phyloP scores from a whole-genome alignment of 805 yeast genomes.

The Starmerella gropengiesseri region DNA sequence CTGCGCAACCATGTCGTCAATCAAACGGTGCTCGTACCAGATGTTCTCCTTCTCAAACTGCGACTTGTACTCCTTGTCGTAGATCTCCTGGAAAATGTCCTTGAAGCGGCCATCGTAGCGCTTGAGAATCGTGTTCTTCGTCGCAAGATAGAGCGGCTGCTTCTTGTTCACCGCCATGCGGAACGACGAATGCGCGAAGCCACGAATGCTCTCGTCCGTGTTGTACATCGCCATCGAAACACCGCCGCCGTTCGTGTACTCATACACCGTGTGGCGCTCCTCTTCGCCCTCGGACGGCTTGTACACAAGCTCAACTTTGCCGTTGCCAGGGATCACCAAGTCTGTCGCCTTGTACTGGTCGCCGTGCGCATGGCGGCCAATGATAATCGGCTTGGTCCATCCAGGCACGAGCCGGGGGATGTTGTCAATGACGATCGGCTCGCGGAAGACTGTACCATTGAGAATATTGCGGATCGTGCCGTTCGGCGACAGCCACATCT shows the following conservation, averaged over 20 bases:
- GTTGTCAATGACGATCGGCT: slow-evolving; percentile 81
- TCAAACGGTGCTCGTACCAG: slow-evolving; percentile 93
- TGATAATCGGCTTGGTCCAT: slow-evolving; percentile 92
- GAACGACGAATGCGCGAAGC: slow-evolving; percentile 89
- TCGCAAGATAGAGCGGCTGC: slow-evolving; percentile 73
- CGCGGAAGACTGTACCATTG: slow-evolving; percentile 95
- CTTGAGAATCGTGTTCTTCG: slow-evolving; percentile 91
- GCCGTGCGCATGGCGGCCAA: slow-evolving; percentile 96
- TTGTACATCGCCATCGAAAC: slow-evolving; percentile 92
- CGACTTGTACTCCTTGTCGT: slow-evolving; percentile 54
- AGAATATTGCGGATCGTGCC: slow-evolving; percentile 92
- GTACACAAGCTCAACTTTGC: slow-evolving; percentile 65
- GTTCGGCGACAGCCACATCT: slow-evolving; percentile 97
- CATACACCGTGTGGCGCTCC: slow-evolving; percentile 49
- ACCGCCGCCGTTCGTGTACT: slow-evolving; percentile 54
- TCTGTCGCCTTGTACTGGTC: slow-evolving; percentile 95
- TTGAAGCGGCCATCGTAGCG: slow-evolving; percentile 91
- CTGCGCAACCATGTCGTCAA: slow-evolving; percentile 98
- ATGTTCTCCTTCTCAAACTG: slow-evolving; percentile 71
- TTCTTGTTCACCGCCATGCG: slow-evolving; percentile 70
- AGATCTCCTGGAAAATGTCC: slow-evolving; percentile 78
- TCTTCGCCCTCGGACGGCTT: slow-evolving; percentile 55
- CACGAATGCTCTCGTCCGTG: slow-evolving; percentile 80
- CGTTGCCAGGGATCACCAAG: slow-evolving; percentile 65
- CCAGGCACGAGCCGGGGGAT: slow-evolving; percentile 82